These are phyloP conservation scores for Pichia cephalocereana DNA, from an alignment of 805 yeast genomes.

Conservation along the genomic window DNA sequence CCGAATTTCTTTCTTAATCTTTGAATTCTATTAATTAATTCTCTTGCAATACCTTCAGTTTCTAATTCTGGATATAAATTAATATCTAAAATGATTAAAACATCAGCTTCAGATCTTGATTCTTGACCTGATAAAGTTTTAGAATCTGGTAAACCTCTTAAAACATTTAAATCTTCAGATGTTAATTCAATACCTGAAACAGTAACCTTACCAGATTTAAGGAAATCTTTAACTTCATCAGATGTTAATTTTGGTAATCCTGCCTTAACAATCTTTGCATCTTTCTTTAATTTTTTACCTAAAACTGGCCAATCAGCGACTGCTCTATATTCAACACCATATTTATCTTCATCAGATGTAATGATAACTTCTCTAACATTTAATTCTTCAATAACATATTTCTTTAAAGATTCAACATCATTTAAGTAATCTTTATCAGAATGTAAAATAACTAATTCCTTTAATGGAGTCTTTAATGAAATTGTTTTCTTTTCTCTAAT, in stretches of 20 bases:
- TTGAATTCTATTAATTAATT: slow-evolving; percentile 93
- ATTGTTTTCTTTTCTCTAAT: slow-evolving; percentile 94
- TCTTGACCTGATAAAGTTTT: slow-evolving; percentile 65
- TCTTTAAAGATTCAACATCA: slow-evolving; percentile 69
- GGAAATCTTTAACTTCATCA: slow-evolving; percentile 69
- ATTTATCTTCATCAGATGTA: slow-evolving; percentile 83
- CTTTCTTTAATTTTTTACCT: slow-evolving; percentile 94
- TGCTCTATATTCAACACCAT: slow-evolving; percentile 86
- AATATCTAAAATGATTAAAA: slow-evolving; percentile 81
- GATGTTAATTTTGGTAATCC: slow-evolving; percentile 80
- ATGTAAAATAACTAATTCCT: slow-evolving; percentile 77
- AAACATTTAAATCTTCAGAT: slow-evolving; percentile 80
- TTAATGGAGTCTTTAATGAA: slow-evolving; percentile 91
- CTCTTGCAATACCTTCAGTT: slow-evolving; percentile 94
- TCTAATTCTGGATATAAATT: slow-evolving; percentile 79
- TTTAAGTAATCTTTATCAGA: slow-evolving; percentile 63
- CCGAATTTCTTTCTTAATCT: slow-evolving; percentile 95
- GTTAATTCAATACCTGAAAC: slow-evolving; percentile 88
- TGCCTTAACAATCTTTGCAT: slow-evolving; percentile 87
- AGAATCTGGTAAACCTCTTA: slow-evolving; percentile 76
- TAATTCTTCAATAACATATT: slow-evolving; percentile 81
- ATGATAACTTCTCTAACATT: slow-evolving; percentile 83
- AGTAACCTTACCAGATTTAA: slow-evolving; percentile 60
- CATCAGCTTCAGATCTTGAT: slow-evolving; percentile 81
- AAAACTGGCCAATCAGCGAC: slow-evolving; percentile 99